Evolutionary conservation across 2,329 filamentous ascomycete genomes (phyloP).

Genomic region (Pseudogymnoascus sp.): DNA sequence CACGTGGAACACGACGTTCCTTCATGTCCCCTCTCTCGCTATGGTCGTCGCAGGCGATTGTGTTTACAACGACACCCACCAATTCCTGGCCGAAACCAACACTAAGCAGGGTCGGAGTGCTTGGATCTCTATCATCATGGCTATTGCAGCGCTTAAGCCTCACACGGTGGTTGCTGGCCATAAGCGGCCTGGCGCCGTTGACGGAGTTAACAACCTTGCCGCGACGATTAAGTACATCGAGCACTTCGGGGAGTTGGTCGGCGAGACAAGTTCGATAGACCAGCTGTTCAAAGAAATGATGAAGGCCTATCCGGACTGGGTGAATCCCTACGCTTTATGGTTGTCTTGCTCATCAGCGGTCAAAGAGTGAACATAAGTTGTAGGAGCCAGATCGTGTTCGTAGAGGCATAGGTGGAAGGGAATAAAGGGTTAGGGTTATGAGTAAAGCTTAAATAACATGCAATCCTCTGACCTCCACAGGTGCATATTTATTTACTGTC

Average conservation of each 20-base stretch:
- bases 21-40: slow-evolving; percentile 28
- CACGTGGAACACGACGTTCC: slow-evolving; percentile 28
- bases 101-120: slow-evolving; percentile 25
- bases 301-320: no score
- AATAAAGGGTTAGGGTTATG: no score
- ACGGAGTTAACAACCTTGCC: slow-evolving; percentile 25
- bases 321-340: no score
- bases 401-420: no score
- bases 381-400: no score
- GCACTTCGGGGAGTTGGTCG: neutral
- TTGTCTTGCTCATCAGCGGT: no score
- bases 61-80: slow-evolving; percentile 32
- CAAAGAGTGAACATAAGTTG: no score
- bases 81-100: slow-evolving; percentile 30
- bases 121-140: slow-evolving; percentile 30
- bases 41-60: slow-evolving; percentile 32
- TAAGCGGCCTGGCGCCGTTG: slow-evolving; percentile 23
- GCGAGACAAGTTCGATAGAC: neutral
- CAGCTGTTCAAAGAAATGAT: no score
- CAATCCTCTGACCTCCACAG: no score
- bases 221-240: slow-evolving; percentile 26
- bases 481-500: no score
- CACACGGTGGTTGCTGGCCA: slow-evolving; percentile 29
- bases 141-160: slow-evolving; percentile 28
- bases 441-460: no score